phyloP scores from a whole-genome alignment of 129 eudicot genomes.

The Saussurea involucrata region DNA sequence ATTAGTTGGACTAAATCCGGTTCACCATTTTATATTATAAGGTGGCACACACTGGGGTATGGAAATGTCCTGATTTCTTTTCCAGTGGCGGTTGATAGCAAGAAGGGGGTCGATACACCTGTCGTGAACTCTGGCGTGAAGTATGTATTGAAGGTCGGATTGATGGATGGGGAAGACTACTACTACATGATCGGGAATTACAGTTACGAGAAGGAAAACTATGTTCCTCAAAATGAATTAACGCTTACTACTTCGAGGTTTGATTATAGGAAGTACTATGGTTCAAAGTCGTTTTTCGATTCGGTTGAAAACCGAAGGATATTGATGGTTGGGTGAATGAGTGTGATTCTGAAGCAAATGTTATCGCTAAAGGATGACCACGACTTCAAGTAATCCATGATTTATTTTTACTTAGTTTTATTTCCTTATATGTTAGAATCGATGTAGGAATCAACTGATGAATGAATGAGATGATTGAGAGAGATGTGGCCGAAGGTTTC shows the following conservation, averaged over 20 bases:
- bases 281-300: constrained; percentile 41
- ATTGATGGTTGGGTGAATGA: too few relatives aligned
- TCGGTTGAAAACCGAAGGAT: constrained; percentile 33
- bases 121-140: constrained; percentile 20
- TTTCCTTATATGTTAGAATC: neutral
- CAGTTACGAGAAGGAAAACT: constrained; percentile 23
- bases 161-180: constrained; percentile 26
- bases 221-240: constrained; percentile 16
- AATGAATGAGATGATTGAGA: too few relatives aligned
- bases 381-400: constrained; percentile 40
- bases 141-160: constrained; percentile 54
- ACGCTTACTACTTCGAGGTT: constrained; percentile 10
- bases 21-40: constrained; percentile 35
- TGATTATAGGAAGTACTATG: constrained; percentile 53
- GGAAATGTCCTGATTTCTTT: constrained; percentile 71
- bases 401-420: neutral
- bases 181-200: constrained; percentile 52
- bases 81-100: constrained; percentile 38
- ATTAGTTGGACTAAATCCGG: constrained; percentile 36
- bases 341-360: neutral
- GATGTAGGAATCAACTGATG: too few relatives aligned
- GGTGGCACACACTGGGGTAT: constrained; percentile 30
- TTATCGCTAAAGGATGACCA: constrained; percentile 33
- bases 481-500: too few relatives aligned
- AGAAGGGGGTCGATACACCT: constrained; percentile 43